phyloP scores from a whole-genome alignment of 73 alveolate species.

The Stentor coeruleus region DNA sequence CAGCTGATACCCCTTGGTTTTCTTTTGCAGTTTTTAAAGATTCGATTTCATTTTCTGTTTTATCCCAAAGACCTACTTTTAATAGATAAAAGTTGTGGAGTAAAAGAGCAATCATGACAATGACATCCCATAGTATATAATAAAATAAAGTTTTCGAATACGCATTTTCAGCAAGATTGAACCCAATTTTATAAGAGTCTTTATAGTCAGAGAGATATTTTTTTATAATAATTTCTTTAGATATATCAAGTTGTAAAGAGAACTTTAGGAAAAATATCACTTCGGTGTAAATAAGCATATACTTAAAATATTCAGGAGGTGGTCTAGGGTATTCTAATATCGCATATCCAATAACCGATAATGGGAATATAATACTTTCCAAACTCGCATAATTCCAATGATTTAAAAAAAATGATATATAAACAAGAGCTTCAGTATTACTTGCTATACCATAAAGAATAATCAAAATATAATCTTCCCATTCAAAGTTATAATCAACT shows the following conservation, averaged over 20 bases:
- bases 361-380: not conserved
- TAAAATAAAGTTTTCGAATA: not conserved
- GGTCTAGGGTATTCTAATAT: conserved; percentile 11
- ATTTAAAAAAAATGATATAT: not conserved
- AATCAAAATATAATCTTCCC: not conserved
- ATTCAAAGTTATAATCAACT: not conserved
- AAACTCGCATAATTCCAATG: not conserved
- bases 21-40: not conserved
- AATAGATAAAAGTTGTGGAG: not conserved
- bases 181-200: conserved; percentile 10
- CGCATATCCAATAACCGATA: not conserved
- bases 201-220: not conserved
- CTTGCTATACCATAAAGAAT: not conserved
- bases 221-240: not conserved
- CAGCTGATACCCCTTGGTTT: not conserved
- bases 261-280: not conserved
- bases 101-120: not conserved
- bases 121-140: conserved; percentile 17
- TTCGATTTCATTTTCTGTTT: not conserved
- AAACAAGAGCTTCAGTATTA: conserved; percentile 2
- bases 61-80: not conserved
- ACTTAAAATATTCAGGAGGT: conserved; percentile 7
- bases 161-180: not conserved
- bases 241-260: not conserved
- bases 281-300: conserved; percentile 13